Conservation (phyloP, 108 stramenopile genomes). For the Cyclotella baltica region DNA sequence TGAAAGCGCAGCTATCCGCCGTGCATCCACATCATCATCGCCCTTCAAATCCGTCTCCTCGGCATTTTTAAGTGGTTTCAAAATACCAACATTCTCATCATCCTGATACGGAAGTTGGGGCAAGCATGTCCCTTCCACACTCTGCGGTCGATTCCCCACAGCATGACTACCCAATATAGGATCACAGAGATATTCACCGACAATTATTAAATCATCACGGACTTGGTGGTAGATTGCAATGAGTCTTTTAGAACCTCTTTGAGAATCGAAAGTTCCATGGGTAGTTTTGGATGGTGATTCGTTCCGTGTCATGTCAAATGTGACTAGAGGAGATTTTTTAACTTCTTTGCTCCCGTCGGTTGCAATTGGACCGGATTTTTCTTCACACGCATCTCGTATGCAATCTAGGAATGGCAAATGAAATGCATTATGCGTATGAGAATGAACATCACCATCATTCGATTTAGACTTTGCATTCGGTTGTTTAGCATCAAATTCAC, state of each 20-base stretch:
- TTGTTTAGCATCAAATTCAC: constrained; percentile 6
- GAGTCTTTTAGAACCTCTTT: constrained; percentile 33
- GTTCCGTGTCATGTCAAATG: constrained; percentile 1
- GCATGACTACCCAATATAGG: constrained; percentile 36
- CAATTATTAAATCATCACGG: constrained; percentile 38
- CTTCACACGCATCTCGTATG: not conserved
- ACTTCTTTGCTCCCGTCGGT: not conserved
- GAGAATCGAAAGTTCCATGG: not conserved
- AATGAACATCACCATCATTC: not conserved
- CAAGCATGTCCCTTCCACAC: not conserved
- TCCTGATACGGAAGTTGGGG: constrained; percentile 8
- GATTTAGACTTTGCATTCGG: not conserved
- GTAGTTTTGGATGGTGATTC: not conserved
- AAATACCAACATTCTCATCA: not conserved
- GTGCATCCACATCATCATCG: not conserved
- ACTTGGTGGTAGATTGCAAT: constrained; percentile 45
- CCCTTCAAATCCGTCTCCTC: not conserved
- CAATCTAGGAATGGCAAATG: not conserved
- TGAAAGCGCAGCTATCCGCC: constrained; percentile 34
- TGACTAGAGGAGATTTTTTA: not conserved
- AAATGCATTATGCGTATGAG: not conserved
- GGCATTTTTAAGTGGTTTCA: not conserved
- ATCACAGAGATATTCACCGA: constrained; percentile 51
- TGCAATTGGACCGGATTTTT: not conserved
- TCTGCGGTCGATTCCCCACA: constrained; percentile 4